These are phyloP conservation scores for Circinella umbellata DNA, from an alignment of 371 early-diverging fungal genomes.

Conservation along the genomic window DNA sequence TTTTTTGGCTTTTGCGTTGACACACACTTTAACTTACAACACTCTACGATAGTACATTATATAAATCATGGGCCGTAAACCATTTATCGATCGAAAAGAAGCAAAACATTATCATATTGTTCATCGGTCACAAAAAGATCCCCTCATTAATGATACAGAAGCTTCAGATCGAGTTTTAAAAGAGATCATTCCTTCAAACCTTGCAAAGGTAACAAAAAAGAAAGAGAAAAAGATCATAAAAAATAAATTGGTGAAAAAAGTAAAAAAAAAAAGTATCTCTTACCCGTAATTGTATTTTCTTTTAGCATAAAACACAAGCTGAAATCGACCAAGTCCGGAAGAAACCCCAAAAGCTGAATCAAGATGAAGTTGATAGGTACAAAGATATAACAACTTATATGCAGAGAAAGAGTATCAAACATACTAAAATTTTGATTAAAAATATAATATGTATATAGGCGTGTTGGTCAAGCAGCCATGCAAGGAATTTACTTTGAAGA, in stretches of 20 bases:
- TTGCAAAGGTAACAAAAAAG: slow-evolving; percentile 57
- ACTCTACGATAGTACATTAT: neutral
- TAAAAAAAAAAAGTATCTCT: neutral
- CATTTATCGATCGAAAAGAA: slow-evolving; percentile 86
- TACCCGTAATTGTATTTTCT: neutral
- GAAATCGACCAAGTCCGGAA: slow-evolving; percentile 40
- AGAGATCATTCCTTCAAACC: slow-evolving; percentile 74
- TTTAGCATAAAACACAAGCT: slow-evolving; percentile 46
- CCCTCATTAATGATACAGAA: slow-evolving; percentile 82
- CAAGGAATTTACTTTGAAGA: slow-evolving; percentile 91
- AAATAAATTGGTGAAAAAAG: neutral
- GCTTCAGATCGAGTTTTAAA: slow-evolving; percentile 84
- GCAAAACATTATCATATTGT: slow-evolving; percentile 90
- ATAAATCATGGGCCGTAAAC: slow-evolving; percentile 70
- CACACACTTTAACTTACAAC: neutral
- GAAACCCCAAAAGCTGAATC: slow-evolving; percentile 40
- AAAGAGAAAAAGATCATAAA: neutral
- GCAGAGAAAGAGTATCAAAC: too few relatives aligned
- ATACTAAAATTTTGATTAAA: neutral
- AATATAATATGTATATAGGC: slow-evolving; percentile 31
- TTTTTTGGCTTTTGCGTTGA: neutral
- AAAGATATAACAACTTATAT: too few relatives aligned
- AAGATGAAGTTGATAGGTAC: slow-evolving; percentile 58
- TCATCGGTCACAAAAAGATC: slow-evolving; percentile 96
- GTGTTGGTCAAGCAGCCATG: slow-evolving; percentile 76